Evolutionary conservation across 495 filamentous ascomycete species (phyloP), one percentile per base, ranked within the genome.

Genomic region (Clavariopsis aquatica): DNA sequence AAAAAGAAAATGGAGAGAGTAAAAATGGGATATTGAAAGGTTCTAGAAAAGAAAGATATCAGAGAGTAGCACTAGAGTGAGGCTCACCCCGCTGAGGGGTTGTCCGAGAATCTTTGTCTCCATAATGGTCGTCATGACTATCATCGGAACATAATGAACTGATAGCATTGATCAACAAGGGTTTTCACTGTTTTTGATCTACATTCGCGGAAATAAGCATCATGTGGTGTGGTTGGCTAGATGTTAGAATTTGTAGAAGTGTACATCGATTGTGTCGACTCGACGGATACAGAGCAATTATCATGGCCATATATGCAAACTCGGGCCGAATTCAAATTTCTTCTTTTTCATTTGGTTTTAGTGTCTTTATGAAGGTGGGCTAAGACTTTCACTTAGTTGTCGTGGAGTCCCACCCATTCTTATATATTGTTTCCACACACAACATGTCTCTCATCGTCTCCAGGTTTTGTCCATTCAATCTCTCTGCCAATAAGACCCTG

Each of bases 401-500:
- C 12, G 31, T 34, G 6, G 12, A 8, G 38, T 43, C 2, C 38
- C 13, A 43, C 31, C n/a, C 31, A 34, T 34, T 12, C 38, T 43
- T n/a, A 43, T 3, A 43, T 17, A 17, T 43, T 43, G n/a, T 43
- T 43, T 6, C 38, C 38, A n/a, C 47, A 51, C 6, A 51, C 47
- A 10, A 51, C 47, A 51, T 51, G 47, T 23, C 38, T 43, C 38
- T 51, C 47, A 13, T 51, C 22, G 15, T 51, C 31, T 5, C 31
- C 26, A 3, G 20, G 9, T 22, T 51, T 24, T 22, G 55, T 60
- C 63, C 63, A 66, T n/a, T 60, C 29, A 28, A 57, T 58, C 3
- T 57, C 61, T 10, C 52, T 22, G 2, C 52, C 49, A 29, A 54
- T 29, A 6, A 62, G 51, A 31, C 61, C 61, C 6, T 53, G 52